Evolutionary conservation across 192 early-diverging fungal species (phyloP).

Genomic region (Mortierella claussenii): DNA sequence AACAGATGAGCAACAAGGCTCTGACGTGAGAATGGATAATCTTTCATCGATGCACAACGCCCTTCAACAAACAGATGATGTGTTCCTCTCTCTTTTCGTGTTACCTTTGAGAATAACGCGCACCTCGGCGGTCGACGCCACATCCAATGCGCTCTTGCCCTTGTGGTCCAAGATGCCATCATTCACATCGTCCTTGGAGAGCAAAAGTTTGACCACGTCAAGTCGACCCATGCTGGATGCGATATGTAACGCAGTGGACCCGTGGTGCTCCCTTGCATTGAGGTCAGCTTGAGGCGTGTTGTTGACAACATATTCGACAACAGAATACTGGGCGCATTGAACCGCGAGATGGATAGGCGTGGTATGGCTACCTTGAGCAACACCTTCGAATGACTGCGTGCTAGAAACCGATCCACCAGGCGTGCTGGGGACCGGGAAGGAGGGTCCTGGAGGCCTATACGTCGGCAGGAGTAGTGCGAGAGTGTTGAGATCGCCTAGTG

Average conservation of each 20-base stretch:
- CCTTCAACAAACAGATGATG: no score
- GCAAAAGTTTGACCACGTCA: slow-evolving; percentile 74
- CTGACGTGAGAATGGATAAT: no score
- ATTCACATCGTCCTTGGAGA: slow-evolving; percentile 70
- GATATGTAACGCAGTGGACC: slow-evolving; percentile 80
- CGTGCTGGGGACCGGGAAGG: slow-evolving; percentile 17
- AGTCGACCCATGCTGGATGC: slow-evolving; percentile 73
- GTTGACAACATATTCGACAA: slow-evolving; percentile 63
- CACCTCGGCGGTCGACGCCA: slow-evolving; percentile 59
- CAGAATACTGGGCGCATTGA: slow-evolving; percentile 70
- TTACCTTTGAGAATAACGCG: slow-evolving; percentile 66
- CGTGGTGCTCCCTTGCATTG: slow-evolving; percentile 65
- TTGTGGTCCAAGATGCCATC: slow-evolving; percentile 71
- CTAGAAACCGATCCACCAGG: slow-evolving; percentile 45
- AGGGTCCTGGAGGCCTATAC: slow-evolving; percentile 20
- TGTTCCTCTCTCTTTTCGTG: no score
- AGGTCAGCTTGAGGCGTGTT: slow-evolving; percentile 57
- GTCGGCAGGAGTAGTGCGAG: slow-evolving; percentile 29
- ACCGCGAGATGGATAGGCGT: slow-evolving; percentile 62
- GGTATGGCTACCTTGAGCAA: slow-evolving; percentile 26
- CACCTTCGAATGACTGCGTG: slow-evolving; percentile 39
- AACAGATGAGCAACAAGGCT: no score
- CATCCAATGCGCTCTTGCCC: slow-evolving; percentile 69
- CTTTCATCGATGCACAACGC: no score
- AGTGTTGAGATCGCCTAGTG: slow-evolving; percentile 28